These are phyloP conservation scores for Fusarium gaditjirri DNA, from an alignment of 2,329 filamentous ascomycete species.

Conservation along the genomic window DNA sequence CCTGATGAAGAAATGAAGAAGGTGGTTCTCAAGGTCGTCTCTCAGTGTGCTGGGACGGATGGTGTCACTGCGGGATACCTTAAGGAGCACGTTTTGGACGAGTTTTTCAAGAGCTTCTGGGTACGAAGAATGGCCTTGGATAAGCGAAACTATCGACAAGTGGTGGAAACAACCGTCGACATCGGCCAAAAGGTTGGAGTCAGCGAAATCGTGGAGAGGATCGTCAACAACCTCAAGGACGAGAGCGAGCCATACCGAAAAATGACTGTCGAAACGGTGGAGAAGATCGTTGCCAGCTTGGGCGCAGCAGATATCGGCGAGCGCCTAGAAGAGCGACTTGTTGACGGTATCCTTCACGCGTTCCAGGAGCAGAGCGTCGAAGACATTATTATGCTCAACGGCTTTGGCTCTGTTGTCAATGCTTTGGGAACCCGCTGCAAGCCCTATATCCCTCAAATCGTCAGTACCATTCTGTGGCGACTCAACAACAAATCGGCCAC, in stretches of 20 bases:
- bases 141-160: constrained; percentile 96
- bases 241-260: constrained; percentile 98
- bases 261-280: constrained; percentile 98
- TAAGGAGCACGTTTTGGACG: constrained; percentile 92
- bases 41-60: constrained; percentile 92
- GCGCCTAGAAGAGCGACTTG: constrained; percentile 89
- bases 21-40: constrained; percentile 96
- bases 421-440: constrained; percentile 93
- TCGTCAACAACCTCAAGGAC: constrained; percentile 96
- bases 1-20: constrained; percentile 99
- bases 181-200: constrained; percentile 98
- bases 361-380: constrained; percentile 99
- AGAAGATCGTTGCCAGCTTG: constrained; percentile 93
- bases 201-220: constrained; percentile 90
- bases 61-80: constrained; percentile 95
- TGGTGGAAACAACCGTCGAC: constrained; percentile 97
- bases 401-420: constrained; percentile 97
- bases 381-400: constrained; percentile 95
- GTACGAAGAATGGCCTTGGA: constrained; percentile 96
- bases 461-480: constrained; percentile 94
- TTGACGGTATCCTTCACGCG: constrained; percentile 93
- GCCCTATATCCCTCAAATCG: constrained; percentile 95
- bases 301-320: constrained; percentile 95
- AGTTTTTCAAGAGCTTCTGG: constrained; percentile 99
- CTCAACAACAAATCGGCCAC: constrained; percentile 98